Evolutionary conservation across 2,329 filamentous ascomycete species (phyloP).

Genomic region (Cytospora schulzeri): DNA sequence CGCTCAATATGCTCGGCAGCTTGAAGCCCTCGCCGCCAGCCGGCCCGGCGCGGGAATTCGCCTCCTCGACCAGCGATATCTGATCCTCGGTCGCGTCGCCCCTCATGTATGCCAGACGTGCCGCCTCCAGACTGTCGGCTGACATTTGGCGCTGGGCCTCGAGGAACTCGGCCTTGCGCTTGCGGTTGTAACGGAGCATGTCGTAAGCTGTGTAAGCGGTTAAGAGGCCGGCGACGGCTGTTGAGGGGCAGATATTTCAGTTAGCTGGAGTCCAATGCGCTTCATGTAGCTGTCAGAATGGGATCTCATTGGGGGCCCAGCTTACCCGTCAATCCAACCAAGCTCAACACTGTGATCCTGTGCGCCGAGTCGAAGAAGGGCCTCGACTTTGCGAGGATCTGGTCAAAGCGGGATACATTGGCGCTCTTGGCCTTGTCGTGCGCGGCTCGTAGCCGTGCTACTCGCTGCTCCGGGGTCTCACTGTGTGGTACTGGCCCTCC

Average conservation of each 20-base stretch:
- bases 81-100: conserved; percentile 60
- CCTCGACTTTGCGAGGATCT: conserved; percentile 50
- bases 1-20: conserved; percentile 54
- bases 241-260: background rate
- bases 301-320: background rate
- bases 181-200: conserved; percentile 63
- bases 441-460: conserved; percentile 67
- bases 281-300: background rate
- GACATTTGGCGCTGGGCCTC: conserved; percentile 57
- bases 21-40: conserved; percentile 42
- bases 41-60: conserved; percentile 50
- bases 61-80: conserved; percentile 58
- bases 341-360: conserved; percentile 54
- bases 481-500: background rate
- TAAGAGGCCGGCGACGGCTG: conserved; percentile 57
- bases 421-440: conserved; percentile 67
- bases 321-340: conserved; percentile 61
- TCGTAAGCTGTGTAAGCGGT: conserved; percentile 63
- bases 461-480: conserved; percentile 71
- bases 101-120: conserved; percentile 62
- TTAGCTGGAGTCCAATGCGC: conserved; percentile 10
- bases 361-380: conserved; percentile 59
- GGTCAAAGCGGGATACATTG: conserved; percentile 55
- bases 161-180: conserved; percentile 61
- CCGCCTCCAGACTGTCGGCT: conserved; percentile 57